Conservation (phyloP, 768 basidiomycete genomes). For the Boletus subparvulus region DNA sequence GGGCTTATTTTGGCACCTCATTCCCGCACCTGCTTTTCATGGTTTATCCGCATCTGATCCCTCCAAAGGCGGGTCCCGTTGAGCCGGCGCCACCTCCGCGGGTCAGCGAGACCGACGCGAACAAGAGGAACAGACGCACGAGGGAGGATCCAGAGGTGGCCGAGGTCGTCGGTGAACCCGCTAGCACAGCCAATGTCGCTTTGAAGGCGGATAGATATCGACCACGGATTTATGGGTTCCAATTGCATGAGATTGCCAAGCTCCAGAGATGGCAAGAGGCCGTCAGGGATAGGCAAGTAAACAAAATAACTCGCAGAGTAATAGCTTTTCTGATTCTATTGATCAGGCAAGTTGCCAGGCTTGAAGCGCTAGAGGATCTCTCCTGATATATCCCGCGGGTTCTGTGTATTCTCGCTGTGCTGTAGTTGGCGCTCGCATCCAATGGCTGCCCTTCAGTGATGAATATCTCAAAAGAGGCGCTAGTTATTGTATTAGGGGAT, state of each 20-base stretch:
- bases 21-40: conserved; percentile 97
- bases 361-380: conserved; percentile 47
- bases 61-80: conserved; percentile 66
- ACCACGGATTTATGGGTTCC: conserved; percentile 96
- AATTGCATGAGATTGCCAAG: conserved; percentile 90
- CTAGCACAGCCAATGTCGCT: conserved; percentile 80
- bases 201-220: conserved; percentile 89
- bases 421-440: conserved; percentile 6
- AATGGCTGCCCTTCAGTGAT: not conserved
- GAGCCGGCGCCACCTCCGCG: conserved; percentile 35
- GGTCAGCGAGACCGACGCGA: conserved; percentile 29
- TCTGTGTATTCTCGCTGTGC: conserved; percentile 1
- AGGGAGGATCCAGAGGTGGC: conserved; percentile 52
- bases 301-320: not conserved
- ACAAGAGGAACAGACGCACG: conserved; percentile 45
- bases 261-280: conserved; percentile 96
- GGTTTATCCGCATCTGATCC: conserved; percentile 92
- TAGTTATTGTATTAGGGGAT: not conserved
- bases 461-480: not conserved
- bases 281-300: conserved; percentile 69
- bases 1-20: conserved; percentile 97
- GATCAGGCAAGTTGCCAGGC: conserved; percentile 46
- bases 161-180: conserved; percentile 60
- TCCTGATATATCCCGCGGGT: conserved; percentile 16
- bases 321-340: conserved; percentile 6